phyloP scores from a whole-genome alignment of 768 basidiomycete genomes.

The Kwoniella mangroviensis region DNA sequence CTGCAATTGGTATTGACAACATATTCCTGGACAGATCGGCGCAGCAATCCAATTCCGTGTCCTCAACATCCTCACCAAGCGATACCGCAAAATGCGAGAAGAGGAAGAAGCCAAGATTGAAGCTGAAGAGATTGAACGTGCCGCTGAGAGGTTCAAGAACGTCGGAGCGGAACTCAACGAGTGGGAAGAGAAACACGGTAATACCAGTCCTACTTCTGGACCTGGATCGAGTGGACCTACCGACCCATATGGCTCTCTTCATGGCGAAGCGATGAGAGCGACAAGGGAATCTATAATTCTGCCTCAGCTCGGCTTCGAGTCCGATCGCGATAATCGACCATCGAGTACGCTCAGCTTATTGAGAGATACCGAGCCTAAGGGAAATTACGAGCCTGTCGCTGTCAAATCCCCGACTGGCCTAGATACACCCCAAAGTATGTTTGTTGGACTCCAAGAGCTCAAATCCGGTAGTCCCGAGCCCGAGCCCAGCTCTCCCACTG shows the following conservation, averaged over 20 bases:
- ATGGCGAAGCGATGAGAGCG: constrained; percentile 4
- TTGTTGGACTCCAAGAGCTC: constrained; percentile 22
- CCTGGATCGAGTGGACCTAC: constrained; percentile 13
- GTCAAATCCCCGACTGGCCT: constrained; percentile 24
- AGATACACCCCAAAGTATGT: constrained; percentile 7
- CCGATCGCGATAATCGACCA: constrained; percentile 7
- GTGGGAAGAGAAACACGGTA: constrained; percentile 87
- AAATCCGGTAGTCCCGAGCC: background rate
- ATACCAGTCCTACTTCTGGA: constrained; percentile 53
- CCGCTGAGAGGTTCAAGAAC: constrained; percentile 70
- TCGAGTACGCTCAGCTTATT: constrained; percentile 35
- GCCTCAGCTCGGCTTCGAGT: constrained; percentile 38
- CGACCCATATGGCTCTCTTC: constrained; percentile 11
- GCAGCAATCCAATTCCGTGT: constrained; percentile 88
- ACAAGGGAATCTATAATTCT: constrained; percentile 20
- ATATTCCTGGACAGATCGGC: constrained; percentile 64
- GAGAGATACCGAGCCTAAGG: constrained; percentile 12
- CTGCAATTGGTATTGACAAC: too few species aligned
- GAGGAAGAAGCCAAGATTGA: constrained; percentile 74
- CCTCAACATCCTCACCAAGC: constrained; percentile 70
- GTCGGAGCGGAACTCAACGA: constrained; percentile 73
- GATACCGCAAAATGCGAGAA: constrained; percentile 73
- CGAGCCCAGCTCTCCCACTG: background rate
- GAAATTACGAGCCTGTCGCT: constrained; percentile 20
- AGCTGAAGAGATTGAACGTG: constrained; percentile 74